These are phyloP conservation scores for Phytophthora multivora DNA, from an alignment of 352 stramenopile genomes.

Conservation along the genomic window DNA sequence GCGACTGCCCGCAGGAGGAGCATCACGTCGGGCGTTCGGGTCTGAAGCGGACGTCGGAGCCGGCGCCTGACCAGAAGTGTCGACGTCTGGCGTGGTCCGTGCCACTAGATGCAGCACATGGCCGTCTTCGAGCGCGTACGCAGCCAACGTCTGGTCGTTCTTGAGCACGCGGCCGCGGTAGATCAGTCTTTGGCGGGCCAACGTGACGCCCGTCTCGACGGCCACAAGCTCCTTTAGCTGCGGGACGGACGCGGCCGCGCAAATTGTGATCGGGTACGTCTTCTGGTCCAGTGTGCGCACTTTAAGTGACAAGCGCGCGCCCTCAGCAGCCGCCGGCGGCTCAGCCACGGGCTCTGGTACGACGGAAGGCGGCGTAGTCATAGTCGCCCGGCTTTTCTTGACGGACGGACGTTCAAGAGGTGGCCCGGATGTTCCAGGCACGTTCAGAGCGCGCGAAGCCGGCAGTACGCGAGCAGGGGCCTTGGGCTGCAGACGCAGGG, in stretches of 20 bases:
- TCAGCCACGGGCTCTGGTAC: constrained; percentile 28
- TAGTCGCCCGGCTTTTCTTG: constrained; percentile 3
- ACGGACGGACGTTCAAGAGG: background rate
- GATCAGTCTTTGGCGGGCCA: constrained; percentile 82
- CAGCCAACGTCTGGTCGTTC: constrained; percentile 76
- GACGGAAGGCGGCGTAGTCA: background rate
- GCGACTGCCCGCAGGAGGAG: background rate
- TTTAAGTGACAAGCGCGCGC: constrained; percentile 64
- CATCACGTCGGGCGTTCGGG: background rate
- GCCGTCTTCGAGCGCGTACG: constrained; percentile 82
- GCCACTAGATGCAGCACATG: constrained; percentile 84
- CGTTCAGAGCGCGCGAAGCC: background rate
- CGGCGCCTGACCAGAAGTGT: constrained; percentile 25
- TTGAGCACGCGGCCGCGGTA: constrained; percentile 89
- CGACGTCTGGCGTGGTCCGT: constrained; percentile 44
- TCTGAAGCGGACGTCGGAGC: constrained; percentile 6
- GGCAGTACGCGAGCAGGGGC: background rate
- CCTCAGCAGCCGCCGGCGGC: constrained; percentile 11
- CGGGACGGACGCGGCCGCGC: constrained; percentile 65
- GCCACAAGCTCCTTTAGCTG: constrained; percentile 79
- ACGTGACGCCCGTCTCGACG: constrained; percentile 68
- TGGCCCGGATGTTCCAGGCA: background rate
- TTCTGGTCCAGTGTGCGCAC: constrained; percentile 86
- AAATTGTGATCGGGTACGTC: constrained; percentile 74
- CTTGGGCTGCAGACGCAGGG: background rate